A percentile compares a stretch with the other conserved stretches of the same genome.
Evolutionary conservation across 345 rosid genomes (phyloP).

Genomic region (Hypericum perforatum): DNA sequence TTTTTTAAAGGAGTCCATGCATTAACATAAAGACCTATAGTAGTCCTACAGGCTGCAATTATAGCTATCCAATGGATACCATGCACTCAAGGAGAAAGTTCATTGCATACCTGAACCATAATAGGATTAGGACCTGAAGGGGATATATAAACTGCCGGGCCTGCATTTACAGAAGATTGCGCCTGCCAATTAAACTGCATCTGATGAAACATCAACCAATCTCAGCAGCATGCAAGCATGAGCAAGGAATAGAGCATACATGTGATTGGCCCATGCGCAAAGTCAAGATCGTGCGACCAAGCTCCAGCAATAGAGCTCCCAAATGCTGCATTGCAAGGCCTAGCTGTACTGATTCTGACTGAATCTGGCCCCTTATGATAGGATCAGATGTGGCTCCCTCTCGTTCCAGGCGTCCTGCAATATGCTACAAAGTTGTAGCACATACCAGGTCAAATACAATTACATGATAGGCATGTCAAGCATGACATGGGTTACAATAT

Average conservation of each 20-base stretch:
- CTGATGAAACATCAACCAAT: no score
- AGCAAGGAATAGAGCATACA: slow-evolving; percentile 29
- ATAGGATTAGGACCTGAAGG: slow-evolving; percentile 88
- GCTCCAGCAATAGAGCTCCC: slow-evolving; percentile 88
- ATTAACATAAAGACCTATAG: no score
- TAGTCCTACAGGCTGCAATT: not conserved
- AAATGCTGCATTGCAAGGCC: slow-evolving; percentile 82
- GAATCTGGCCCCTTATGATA: slow-evolving; percentile 53
- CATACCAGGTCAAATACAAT: slow-evolving; percentile 16
- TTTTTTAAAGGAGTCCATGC: no score
- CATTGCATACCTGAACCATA: slow-evolving; percentile 76
- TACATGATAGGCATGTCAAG: slow-evolving; percentile 23
- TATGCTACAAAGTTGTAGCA: slow-evolving; percentile 68
- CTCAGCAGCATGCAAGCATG: not conserved
- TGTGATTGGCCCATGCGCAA: slow-evolving; percentile 76
- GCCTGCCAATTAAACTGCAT: slow-evolving; percentile 31
- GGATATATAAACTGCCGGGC: slow-evolving; percentile 91
- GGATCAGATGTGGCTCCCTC: slow-evolving; percentile 64
- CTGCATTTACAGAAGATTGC: slow-evolving; percentile 63
- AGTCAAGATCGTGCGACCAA: slow-evolving; percentile 78
- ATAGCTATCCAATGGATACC: not conserved
- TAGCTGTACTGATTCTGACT: slow-evolving; percentile 55
- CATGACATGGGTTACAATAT: not conserved
- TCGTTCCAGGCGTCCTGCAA: slow-evolving; percentile 73
- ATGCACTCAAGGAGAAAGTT: not conserved